Conservation (phyloP, 2,329 filamentous ascomycete genomes). For the Phaeoacremonium minimum region DNA sequence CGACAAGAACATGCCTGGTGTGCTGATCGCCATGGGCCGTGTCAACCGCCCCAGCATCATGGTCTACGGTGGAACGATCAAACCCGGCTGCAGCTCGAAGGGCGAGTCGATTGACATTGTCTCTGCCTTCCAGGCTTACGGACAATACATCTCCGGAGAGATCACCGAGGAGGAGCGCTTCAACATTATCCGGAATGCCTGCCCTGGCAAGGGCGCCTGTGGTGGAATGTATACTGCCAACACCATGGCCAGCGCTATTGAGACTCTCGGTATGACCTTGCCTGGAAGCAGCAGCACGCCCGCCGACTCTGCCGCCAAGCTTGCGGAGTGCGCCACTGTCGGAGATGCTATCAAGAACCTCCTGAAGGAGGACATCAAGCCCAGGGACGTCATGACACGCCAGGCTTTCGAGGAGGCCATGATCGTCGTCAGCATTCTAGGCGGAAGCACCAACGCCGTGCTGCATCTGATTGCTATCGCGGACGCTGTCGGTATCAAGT, state of each 20-base stretch:
- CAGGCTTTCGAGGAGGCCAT: constrained; percentile 83
- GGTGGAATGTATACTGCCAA: constrained; percentile 83
- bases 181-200: constrained; percentile 91
- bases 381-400: constrained; percentile 73
- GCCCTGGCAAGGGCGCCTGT: constrained; percentile 77
- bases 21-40: constrained; percentile 88
- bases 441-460: constrained; percentile 82
- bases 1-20: constrained; percentile 99
- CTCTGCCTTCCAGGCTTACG: constrained; percentile 96
- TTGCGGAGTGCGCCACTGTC: constrained; percentile 66
- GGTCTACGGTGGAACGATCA: constrained; percentile 95
- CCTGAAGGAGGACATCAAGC: constrained; percentile 71
- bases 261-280: constrained; percentile 73
- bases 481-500: constrained; percentile 73
- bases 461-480: constrained; percentile 82
- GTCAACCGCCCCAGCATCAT: constrained; percentile 93
- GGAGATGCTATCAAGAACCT: constrained; percentile 72
- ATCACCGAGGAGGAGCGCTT: constrained; percentile 89
- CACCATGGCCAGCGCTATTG: constrained; percentile 72
- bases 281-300: constrained; percentile 78
- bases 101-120: constrained; percentile 87
- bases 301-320: constrained; percentile 68
- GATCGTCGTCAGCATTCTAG: constrained; percentile 76
- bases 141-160: constrained; percentile 86
- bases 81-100: constrained; percentile 76